Evolutionary conservation across 2,329 filamentous ascomycete species (phyloP), one percentile per base, ranked within the genome.

Genomic region (Fusarium scirpi): DNA sequence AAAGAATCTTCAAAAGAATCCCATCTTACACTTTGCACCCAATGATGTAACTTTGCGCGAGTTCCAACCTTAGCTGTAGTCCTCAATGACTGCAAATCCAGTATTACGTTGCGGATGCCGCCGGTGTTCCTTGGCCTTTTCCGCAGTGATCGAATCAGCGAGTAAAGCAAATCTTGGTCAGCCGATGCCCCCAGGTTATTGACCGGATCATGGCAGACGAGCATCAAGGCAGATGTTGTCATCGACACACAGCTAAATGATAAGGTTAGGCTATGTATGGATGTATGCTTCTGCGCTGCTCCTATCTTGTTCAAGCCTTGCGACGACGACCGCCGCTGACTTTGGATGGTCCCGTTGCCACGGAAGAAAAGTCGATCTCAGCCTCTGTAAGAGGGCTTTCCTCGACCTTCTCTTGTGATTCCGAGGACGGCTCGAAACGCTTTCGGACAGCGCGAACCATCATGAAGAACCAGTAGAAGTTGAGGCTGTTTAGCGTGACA

Each of bases 401-500:
- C 70, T 75, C 38, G 78, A 76, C 24, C 40, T 80, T 77, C 27
- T 66, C 65, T 13, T 49, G 72, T 10, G 76, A 71, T 69, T 81
- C 77, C 15, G 53, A 56, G 27, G 81, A 76, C 7, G 91, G 80
- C 65, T 89, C 86, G 76, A 96, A 96, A 27, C 93, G 86, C 83
- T 92, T 94, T 64, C 90, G 85, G 15, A 96, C 89, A 11, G 93
- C 92, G 64, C 89, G 85, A 67, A 97, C 90, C 93, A 97, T 97
- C 86, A 93, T 94, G 76, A 89, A 85, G 78, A 95, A 96, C 93
- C 93, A 97, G 81, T 91, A 92, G 76, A 92, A 90, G 81, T 97
- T 97, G 55, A 97, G 82, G 15, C 86, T 85, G 76, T 94, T 95
- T 27, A 97, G 85, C 0, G 87, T 87, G 22, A 93, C 57, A 78